Conservation (phyloP, 2,329 filamentous ascomycete genomes). For the Amauroascus niger region DNA sequence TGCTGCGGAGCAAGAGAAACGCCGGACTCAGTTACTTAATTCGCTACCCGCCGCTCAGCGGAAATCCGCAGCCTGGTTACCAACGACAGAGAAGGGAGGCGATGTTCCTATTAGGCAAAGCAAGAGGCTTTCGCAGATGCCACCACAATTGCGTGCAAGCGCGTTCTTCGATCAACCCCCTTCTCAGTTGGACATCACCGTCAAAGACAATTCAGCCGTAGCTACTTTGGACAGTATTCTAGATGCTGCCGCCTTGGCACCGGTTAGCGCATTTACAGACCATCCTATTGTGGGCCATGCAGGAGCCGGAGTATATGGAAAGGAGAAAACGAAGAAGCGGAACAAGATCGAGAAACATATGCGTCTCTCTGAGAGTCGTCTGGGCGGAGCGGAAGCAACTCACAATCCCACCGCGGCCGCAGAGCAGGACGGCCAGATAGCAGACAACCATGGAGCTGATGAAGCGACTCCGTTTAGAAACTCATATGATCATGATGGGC, state of each 20-base stretch:
- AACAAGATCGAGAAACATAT: constrained; percentile 26
- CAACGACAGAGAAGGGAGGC: constrained; percentile 21
- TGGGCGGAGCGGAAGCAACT: constrained; percentile 10
- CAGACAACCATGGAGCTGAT: constrained; percentile 19
- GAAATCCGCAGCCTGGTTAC: constrained; percentile 44
- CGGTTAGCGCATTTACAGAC: constrained; percentile 84
- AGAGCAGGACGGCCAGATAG: constrained; percentile 13
- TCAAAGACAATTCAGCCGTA: constrained; percentile 70
- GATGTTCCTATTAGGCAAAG: constrained; percentile 6
- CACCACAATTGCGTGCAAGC: constrained; percentile 80
- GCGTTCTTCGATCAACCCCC: constrained; percentile 73
- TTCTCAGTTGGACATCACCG: constrained; percentile 45
- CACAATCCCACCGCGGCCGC: constrained; percentile 16
- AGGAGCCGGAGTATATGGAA: constrained; percentile 66
- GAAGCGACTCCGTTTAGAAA: constrained; percentile 14
- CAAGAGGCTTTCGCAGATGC: constrained; percentile 45
- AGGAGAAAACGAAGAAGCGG: constrained; percentile 24
- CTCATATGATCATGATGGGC: constrained; percentile 17
- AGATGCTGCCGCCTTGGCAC: constrained; percentile 76
- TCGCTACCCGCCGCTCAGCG: constrained; percentile 49
- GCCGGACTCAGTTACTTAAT: constrained; percentile 63
- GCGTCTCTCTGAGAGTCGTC: neutral
- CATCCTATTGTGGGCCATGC: constrained; percentile 71
- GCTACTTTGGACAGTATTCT: constrained; percentile 84
- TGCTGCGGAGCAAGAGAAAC: constrained; percentile 55